phyloP scores from a whole-genome alignment of 805 yeast species.

The Tetrapisispora pingtungensis region DNA sequence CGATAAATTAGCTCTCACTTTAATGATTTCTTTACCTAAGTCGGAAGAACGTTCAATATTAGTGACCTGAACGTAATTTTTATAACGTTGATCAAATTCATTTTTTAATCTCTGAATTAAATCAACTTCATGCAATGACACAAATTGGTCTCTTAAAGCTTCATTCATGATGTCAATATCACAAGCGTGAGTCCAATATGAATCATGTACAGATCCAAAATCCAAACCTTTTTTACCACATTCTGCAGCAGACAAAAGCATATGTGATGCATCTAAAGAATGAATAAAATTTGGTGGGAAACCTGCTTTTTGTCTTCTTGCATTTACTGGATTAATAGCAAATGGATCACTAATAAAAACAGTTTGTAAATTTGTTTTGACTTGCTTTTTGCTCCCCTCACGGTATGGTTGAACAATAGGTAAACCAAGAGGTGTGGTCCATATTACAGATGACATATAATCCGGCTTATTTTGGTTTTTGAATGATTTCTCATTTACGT shows the following conservation, averaged over 20 bases:
- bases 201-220: conserved; percentile 95
- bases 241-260: conserved; percentile 77
- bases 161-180: conserved; percentile 66
- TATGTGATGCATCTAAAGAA: conserved; percentile 93
- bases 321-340: conserved; percentile 68
- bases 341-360: conserved; percentile 86
- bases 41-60: conserved; percentile 43
- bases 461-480: conserved; percentile 43
- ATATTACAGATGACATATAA: conserved; percentile 78
- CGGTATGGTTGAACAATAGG: conserved; percentile 98
- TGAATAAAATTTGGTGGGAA: conserved; percentile 95
- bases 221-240: conserved; percentile 56
- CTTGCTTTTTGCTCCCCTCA: conserved; percentile 48
- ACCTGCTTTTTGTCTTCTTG: conserved; percentile 83
- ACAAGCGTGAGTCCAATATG: conserved; percentile 95
- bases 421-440: conserved; percentile 95
- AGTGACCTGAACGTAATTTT: conserved; percentile 53
- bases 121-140: conserved; percentile 64
- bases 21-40: conserved; percentile 40
- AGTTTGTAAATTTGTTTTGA: conserved; percentile 78
- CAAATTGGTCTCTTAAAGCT: conserved; percentile 67
- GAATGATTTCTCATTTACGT: conserved; percentile 38
- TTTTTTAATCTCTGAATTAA: conserved; percentile 57
- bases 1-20: conserved; percentile 40
- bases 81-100: conserved; percentile 77